Percentiles rank a stretch among this genome's conserved stretches.
Evolutionary conservation across 2,329 filamentous ascomycete species (phyloP).

Genomic region (Trichoderma sp.): DNA sequence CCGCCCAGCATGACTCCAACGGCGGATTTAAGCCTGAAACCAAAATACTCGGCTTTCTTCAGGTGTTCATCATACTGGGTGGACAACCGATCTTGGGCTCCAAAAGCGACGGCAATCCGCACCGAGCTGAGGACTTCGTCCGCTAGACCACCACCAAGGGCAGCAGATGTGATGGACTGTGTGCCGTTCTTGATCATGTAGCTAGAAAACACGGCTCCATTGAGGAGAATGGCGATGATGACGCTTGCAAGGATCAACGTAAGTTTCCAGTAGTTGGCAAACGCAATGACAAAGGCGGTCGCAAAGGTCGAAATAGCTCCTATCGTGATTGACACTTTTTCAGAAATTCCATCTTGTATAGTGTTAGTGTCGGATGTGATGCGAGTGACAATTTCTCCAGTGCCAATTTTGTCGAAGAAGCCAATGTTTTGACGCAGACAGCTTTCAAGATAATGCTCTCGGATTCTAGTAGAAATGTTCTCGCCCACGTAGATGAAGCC

Average conservation of each 20-base stretch:
- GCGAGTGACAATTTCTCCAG: constrained; percentile 89
- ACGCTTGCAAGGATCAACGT: constrained; percentile 84
- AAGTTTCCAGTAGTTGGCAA: constrained; percentile 89
- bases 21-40: constrained; percentile 71
- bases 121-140: constrained; percentile 96
- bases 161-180: constrained; percentile 75
- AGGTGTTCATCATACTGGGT: constrained; percentile 80
- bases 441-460: constrained; percentile 79
- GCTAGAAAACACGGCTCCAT: constrained; percentile 71
- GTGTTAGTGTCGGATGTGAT: constrained; percentile 94
- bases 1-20: constrained; percentile 77
- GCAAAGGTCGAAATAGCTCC: constrained; percentile 80
- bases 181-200: constrained; percentile 84
- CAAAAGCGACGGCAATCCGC: constrained; percentile 88
- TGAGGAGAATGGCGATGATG: constrained; percentile 74
- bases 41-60: constrained; percentile 69
- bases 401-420: constrained; percentile 90
- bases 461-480: constrained; percentile 75
- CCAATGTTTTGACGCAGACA: constrained; percentile 88
- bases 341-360: constrained; percentile 90
- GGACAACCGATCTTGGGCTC: constrained; percentile 89
- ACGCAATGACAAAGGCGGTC: constrained; percentile 86
- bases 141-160: constrained; percentile 80
- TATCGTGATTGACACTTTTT: constrained; percentile 80
- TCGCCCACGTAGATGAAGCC: constrained; percentile 89